Evolutionary conservation across 345 rosid genomes (phyloP).

Genomic region (Eucalyptus marginata): DNA sequence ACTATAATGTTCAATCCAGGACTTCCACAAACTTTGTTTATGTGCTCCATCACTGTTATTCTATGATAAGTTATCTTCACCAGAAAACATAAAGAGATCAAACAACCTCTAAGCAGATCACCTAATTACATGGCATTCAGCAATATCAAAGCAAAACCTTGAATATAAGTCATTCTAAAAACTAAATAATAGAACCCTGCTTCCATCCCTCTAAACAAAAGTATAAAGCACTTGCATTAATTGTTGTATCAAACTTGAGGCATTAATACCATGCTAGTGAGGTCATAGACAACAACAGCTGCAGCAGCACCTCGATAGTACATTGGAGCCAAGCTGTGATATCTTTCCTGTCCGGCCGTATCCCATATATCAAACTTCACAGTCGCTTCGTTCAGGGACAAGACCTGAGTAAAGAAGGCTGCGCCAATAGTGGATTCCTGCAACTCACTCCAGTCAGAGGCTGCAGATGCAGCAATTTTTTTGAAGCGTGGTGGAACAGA

Average conservation of each 20-base stretch:
- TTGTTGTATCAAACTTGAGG: neutral
- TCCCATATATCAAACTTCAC: conserved; percentile 83
- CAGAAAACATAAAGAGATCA: neutral
- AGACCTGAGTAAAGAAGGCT: conserved; percentile 74
- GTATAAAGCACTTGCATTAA: neutral
- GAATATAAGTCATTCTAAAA: neutral
- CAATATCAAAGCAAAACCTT: neutral
- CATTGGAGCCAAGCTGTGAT: conserved; percentile 85
- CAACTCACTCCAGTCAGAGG: neutral
- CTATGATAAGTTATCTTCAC: neutral
- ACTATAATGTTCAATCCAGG: neutral
- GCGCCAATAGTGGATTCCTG: conserved; percentile 83
- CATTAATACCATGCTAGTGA: conserved; percentile 51
- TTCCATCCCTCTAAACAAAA: neutral
- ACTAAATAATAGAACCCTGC: neutral
- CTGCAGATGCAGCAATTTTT: neutral
- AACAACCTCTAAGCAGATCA: neutral
- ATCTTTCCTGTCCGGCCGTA: conserved; percentile 79
- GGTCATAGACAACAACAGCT: conserved; percentile 70
- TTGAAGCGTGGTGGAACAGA: neutral
- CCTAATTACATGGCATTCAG: neutral
- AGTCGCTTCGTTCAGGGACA: conserved; percentile 52
- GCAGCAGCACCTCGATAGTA: conserved; percentile 83
- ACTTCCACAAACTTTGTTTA: neutral
- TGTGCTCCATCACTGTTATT: neutral